Percentiles rank a stretch among this genome's conserved stretches.
Conservation (phyloP, 2,329 filamentous ascomycete species). For the Ceratocystis cubensis region DNA sequence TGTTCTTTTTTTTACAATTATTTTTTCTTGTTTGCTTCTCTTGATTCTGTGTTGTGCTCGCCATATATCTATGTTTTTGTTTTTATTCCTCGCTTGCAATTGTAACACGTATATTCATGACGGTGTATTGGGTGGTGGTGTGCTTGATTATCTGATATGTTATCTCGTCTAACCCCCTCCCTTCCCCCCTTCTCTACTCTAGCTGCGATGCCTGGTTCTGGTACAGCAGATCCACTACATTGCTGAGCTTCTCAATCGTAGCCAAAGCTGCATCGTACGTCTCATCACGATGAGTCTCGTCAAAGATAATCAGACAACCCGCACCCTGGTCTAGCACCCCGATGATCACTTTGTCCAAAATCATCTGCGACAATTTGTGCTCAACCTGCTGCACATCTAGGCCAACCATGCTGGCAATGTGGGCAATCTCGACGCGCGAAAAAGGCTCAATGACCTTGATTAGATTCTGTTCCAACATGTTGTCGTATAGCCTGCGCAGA, state of each 20-base stretch:
- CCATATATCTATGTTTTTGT: not conserved
- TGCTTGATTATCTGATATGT: constrained; percentile 11
- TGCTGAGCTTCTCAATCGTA: constrained; percentile 94
- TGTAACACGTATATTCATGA: constrained; percentile 8
- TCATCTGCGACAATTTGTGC: constrained; percentile 98
- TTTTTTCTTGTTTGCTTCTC: not conserved
- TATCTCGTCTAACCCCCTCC: not conserved
- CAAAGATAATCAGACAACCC: constrained; percentile 93
- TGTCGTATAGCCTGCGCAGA: constrained; percentile 87
- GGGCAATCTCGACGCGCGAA: constrained; percentile 88
- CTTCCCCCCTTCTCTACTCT: constrained; percentile 47
- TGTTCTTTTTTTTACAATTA: not conserved
- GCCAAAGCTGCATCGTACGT: constrained; percentile 87
- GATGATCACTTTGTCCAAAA: constrained; percentile 96
- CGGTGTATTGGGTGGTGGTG: constrained; percentile 10
- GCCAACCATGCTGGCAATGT: constrained; percentile 95
- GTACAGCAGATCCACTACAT: constrained; percentile 93
- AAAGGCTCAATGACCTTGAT: constrained; percentile 99
- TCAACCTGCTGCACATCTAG: constrained; percentile 94
- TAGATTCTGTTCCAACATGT: constrained; percentile 97
- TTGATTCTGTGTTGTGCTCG: not conserved
- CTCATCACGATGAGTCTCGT: constrained; percentile 86
- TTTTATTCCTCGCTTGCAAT: not conserved
- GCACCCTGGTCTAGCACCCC: constrained; percentile 94
- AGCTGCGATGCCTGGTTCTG: constrained; percentile 92